These are phyloP conservation scores for Syzygium malaccense DNA, from an alignment of 441 rosid species.

Conservation along the genomic window DNA sequence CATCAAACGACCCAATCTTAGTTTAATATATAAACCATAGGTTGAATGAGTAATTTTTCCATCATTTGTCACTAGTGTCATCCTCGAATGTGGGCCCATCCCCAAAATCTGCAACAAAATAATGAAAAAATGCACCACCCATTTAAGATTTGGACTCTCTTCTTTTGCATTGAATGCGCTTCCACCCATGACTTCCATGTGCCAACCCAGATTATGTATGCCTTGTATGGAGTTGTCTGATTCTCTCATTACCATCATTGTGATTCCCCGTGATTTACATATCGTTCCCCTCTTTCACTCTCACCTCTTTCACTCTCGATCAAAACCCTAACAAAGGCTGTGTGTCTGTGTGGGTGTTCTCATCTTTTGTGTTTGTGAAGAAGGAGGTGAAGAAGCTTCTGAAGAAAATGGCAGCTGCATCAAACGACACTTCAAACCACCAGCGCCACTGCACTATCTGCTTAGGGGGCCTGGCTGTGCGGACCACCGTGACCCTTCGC, in stretches of 20 bases:
- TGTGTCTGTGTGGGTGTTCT: background rate
- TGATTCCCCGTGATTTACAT: background rate
- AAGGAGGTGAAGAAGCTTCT: background rate
- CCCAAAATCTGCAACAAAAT: background rate
- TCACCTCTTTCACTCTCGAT: background rate
- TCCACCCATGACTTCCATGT: background rate
- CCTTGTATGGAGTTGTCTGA: background rate
- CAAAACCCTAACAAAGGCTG: background rate
- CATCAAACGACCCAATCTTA: background rate
- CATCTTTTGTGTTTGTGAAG: background rate
- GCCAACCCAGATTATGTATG: background rate
- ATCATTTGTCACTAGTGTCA: background rate
- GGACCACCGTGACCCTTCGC: background rate
- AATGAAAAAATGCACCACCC: background rate
- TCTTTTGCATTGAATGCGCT: background rate
- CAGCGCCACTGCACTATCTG: background rate
- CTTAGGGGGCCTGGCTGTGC: background rate
- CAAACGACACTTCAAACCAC: background rate
- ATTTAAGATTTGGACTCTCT: background rate
- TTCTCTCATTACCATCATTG: background rate
- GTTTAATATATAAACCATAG: background rate
- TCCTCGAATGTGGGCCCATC: background rate
- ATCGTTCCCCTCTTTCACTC: background rate
- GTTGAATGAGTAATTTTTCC: background rate
- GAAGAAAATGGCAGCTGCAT: background rate